Evolutionary conservation across 345 rosid species (phyloP), one percentile per base, ranked within the genome.

Genomic region (Populus euphratica): DNA sequence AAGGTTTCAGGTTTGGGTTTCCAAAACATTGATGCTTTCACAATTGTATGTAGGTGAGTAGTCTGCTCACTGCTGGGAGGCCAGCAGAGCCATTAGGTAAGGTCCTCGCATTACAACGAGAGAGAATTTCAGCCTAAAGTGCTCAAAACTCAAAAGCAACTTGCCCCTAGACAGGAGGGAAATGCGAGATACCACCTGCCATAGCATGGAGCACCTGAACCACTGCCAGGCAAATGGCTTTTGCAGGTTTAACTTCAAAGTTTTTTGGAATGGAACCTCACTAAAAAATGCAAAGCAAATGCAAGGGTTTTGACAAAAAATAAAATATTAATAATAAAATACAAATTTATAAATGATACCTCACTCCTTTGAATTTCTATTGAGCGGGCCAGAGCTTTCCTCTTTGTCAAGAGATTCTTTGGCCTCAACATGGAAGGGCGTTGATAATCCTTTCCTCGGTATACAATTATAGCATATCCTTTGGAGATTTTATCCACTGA

Each of bases 381-480:
- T 70, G 97, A 95, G 77, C 98, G 97, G 2, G 99, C 98, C 88
- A 95, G 85, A 81, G 99, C 99, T 83, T 91, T 95, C 88, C 99
- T 84, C 88, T 95, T 95, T 21, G 99, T 92, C 86, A 95, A 87
- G 69, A 95, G 98, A 84, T 92, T 93, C 82, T 74, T 88, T 69
- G 99, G 98, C 85, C 98, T 91, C 74, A 93, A 67, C 52, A 80
- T 83, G 77, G 97, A 81, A 79, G 99, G 99, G 23, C 98, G 90
- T 80, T 85, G 84, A 78, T 93, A 95, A 77, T 91, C 92, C 78
- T 92, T 93, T 75, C 99, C 99, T 73, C 98, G 86, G 71, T 85
- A 95, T 2, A 95, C 93, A 75, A 95, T 83, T 74, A 93, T 83
- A 56, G 96, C 97, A 73, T 92, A 95, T 18, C 99, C 98, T 86